Conservation (phyloP, 768 basidiomycete genomes). For the Russula earlei region DNA sequence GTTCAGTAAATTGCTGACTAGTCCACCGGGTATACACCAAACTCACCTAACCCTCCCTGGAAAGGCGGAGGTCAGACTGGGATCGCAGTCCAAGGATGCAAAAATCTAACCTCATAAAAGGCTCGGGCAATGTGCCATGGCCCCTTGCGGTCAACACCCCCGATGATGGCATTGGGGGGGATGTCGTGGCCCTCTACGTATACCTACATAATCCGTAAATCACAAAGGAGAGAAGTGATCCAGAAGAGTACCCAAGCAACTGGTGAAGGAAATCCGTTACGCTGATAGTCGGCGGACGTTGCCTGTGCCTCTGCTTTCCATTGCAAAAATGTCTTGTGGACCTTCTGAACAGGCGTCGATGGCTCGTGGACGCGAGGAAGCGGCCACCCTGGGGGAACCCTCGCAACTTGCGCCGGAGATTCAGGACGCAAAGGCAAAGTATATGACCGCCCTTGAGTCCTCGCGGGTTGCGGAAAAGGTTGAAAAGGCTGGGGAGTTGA, state of each 20-base stretch:
- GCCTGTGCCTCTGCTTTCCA: conserved; percentile 13
- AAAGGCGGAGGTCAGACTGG: not conserved
- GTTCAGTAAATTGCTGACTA: not conserved
- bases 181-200: conserved; percentile 13
- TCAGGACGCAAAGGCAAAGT: not conserved
- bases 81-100: not conserved
- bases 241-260: conserved; percentile 14
- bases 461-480: not conserved
- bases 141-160: conserved; percentile 13
- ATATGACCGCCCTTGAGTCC: not conserved
- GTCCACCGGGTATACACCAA: not conserved
- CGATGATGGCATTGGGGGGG: conserved; percentile 17
- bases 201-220: conserved; percentile 3
- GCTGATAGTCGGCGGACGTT: conserved; percentile 8
- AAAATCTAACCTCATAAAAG: conserved; percentile 16
- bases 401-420: not conserved
- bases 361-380: not conserved
- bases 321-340: conserved; percentile 8
- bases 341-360: not conserved
- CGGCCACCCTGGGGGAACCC: not conserved
- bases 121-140: conserved; percentile 16
- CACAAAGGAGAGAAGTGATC: not conserved
- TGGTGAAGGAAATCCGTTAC: conserved; percentile 14
- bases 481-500: not conserved
- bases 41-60: conserved; percentile 17